Evolutionary conservation across 1,284 basidiomycete genomes (phyloP).

Genomic region (Sutorius eximius): DNA sequence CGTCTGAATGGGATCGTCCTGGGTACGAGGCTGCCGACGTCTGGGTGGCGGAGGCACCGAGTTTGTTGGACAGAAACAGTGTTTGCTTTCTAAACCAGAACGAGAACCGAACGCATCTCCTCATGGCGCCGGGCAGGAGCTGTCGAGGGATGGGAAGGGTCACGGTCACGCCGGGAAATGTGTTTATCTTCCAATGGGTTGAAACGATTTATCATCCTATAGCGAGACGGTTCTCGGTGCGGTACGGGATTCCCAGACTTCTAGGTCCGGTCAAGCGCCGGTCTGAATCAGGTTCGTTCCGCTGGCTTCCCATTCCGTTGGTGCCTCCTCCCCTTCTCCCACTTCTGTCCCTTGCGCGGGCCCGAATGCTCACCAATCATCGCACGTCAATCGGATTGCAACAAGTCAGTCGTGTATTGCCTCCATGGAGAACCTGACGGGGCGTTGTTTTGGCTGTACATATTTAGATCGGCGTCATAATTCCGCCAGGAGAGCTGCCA

Average conservation of each 20-base stretch:
- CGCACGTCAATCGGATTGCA: not conserved
- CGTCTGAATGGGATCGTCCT: not conserved
- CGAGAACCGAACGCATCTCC: not conserved
- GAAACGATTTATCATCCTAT: not conserved
- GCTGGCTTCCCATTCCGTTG: not conserved
- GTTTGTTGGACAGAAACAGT: not conserved
- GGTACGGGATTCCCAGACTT: not conserved
- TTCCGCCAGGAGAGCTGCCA: not conserved
- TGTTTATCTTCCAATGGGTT: not conserved
- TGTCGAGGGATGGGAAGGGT: not conserved
- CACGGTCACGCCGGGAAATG: not conserved
- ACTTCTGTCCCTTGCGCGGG: slow-evolving; percentile 3
- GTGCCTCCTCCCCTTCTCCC: not conserved
- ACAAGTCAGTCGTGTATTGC: not conserved
- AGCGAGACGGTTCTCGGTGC: not conserved
- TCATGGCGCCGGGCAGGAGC: not conserved
- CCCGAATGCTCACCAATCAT: slow-evolving; percentile 4
- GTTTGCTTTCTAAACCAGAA: not conserved
- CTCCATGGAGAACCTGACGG: slow-evolving; percentile 3
- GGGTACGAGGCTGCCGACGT: slow-evolving; percentile 3
- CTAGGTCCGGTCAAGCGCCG: not conserved
- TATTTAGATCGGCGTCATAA: not conserved
- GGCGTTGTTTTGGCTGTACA: not conserved
- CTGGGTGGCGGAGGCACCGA: slow-evolving; percentile 1
- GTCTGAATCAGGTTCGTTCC: not conserved